Evolutionary conservation across 805 yeast genomes (phyloP).

Genomic region (Starmerella khaoyaiensis): DNA sequence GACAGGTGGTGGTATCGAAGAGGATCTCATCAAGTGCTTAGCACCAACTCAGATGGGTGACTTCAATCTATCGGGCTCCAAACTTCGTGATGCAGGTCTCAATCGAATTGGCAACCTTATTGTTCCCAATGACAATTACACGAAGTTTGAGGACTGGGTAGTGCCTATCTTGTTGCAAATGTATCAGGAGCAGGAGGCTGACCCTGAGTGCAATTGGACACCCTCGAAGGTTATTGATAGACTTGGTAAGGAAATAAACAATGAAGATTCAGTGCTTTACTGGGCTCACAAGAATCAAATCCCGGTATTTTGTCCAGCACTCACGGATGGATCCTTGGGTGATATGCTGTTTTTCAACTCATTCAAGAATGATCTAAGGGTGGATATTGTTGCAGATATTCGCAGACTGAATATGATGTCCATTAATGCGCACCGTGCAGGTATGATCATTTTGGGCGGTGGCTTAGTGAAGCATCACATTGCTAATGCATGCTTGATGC

Average conservation of each 20-base stretch:
- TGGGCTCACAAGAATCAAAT: conserved; percentile 97
- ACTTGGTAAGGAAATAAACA: conserved; percentile 87
- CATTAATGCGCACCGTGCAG: conserved; percentile 88
- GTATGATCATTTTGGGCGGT: conserved; percentile 94
- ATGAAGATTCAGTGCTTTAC: conserved; percentile 83
- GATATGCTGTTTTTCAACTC: conserved; percentile 99
- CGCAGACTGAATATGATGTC: conserved; percentile 83
- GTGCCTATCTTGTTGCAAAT: conserved; percentile 82
- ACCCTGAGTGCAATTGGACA: conserved; percentile 65
- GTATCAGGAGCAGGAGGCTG: conserved; percentile 60
- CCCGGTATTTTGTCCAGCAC: conserved; percentile 93
- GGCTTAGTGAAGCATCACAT: conserved; percentile 95
- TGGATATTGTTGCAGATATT: conserved; percentile 90
- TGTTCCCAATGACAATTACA: conserved; percentile 96
- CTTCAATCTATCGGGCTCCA: conserved; percentile 65
- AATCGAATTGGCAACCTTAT: conserved; percentile 94
- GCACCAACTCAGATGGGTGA: conserved; percentile 97
- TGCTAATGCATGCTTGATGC: conserved; percentile 95
- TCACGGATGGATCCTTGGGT: conserved; percentile 97
- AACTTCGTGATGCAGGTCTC: conserved; percentile 86
- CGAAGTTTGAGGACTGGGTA: conserved; percentile 97
- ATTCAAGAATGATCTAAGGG: conserved; percentile 74
- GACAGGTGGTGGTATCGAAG: conserved; percentile 98
- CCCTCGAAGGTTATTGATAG: conserved; percentile 89
- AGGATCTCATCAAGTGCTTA: conserved; percentile 87